These are phyloP conservation scores for Durusdinium trenchii DNA, from an alignment of 73 alveolate genomes.

Conservation along the genomic window DNA sequence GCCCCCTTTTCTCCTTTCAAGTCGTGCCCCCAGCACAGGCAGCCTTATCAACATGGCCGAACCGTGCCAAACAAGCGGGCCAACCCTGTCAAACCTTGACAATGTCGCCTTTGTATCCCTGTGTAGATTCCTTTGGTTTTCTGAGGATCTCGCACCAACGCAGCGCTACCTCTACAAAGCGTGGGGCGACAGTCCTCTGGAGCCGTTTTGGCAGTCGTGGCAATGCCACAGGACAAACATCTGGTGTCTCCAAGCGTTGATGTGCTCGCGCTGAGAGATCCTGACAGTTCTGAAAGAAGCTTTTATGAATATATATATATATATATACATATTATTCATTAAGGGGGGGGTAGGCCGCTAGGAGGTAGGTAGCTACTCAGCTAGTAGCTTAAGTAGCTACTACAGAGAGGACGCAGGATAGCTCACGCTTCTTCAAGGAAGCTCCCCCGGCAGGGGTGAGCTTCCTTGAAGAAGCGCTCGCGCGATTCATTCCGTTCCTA, in stretches of 20 bases:
- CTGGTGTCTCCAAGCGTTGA: constrained; percentile 17
- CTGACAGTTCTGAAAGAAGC: neutral
- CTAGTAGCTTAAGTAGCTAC: too few relatives aligned
- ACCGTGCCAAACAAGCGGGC: neutral
- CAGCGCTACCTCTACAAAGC: neutral
- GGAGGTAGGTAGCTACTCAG: too few relatives aligned
- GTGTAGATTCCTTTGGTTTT: neutral
- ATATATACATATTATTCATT: neutral
- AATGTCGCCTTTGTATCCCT: neutral
- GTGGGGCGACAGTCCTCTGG: neutral
- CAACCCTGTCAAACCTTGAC: neutral
- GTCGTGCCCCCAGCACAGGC: neutral
- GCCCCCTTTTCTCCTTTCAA: neutral
- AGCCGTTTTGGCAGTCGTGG: constrained; percentile 14
- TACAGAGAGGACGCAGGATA: too few relatives aligned
- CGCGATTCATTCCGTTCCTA: too few relatives aligned
- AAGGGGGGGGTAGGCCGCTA: too few relatives aligned
- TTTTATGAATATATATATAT: neutral
- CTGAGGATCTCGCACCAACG: neutral
- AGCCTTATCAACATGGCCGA: neutral
- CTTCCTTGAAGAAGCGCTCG: too few relatives aligned
- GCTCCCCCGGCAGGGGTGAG: too few relatives aligned
- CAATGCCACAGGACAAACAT: constrained; percentile 48
- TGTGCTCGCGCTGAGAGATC: constrained; percentile 34
- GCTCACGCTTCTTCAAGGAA: too few relatives aligned